Conservation (phyloP, 169 alveolate species). For the Plasmodium ovale region DNA sequence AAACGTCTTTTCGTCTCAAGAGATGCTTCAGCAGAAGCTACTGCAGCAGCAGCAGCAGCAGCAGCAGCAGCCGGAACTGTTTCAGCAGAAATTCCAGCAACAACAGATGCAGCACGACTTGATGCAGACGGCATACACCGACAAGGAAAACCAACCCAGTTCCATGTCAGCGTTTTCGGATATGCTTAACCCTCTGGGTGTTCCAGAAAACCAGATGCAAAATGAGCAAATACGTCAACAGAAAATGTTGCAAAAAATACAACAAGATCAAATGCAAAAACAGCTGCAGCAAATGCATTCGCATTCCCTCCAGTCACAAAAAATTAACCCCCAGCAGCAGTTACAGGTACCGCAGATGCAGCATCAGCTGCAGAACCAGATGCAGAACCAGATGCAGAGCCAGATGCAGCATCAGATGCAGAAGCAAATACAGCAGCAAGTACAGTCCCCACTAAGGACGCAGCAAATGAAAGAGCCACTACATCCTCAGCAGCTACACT, state of each 20-base stretch:
- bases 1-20: constrained; percentile 31
- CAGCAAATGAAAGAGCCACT: constrained; percentile 10
- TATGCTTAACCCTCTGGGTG: constrained; percentile 9
- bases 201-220: constrained; percentile 17
- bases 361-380: not conserved
- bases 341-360: constrained; percentile 4
- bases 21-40: constrained; percentile 45
- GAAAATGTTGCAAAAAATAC: constrained; percentile 28
- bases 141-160: constrained; percentile 33
- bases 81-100: constrained; percentile 51
- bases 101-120: constrained; percentile 45
- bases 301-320: constrained; percentile 18
- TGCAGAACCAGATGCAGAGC: not conserved
- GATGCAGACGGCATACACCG: constrained; percentile 34
- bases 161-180: constrained; percentile 18
- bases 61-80: constrained; percentile 13
- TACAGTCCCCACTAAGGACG: not conserved
- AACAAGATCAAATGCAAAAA: constrained; percentile 55
- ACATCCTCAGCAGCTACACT: not conserved
- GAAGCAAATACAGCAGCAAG: not conserved
- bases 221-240: constrained; percentile 44
- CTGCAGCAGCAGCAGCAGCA: constrained; percentile 17
- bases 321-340: constrained; percentile 29
- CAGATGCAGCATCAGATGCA: not conserved
- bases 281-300: constrained; percentile 46